A percentile compares a stretch with the other conserved stretches of the same genome.
Conservation (phyloP, 1,139 yeast species). For the Maudiozyma humilis region DNA sequence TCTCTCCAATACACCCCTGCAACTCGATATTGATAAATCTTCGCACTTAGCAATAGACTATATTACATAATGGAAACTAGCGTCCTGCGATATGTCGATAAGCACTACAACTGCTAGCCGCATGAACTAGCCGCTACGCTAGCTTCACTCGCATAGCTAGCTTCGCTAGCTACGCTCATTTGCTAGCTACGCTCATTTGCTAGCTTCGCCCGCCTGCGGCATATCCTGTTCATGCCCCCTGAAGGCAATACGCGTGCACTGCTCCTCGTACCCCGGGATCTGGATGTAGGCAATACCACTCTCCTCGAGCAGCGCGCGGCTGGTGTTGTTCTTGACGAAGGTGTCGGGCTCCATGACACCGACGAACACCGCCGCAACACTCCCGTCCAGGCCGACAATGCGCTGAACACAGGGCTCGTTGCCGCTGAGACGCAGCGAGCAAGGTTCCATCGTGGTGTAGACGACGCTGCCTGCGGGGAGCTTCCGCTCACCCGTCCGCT, state of each 20-base stretch:
- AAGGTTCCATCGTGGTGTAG: constrained; percentile 98
- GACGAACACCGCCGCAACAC: constrained; percentile 70
- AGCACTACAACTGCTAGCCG: too few species aligned
- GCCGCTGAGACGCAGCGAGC: constrained; percentile 83
- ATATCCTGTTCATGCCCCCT: constrained; percentile 47
- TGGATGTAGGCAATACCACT: constrained; percentile 65
- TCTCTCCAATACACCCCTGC: too few species aligned
- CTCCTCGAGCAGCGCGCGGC: constrained; percentile 44
- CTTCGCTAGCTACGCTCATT: too few species aligned
- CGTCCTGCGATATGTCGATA: too few species aligned
- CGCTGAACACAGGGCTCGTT: constrained; percentile 83
- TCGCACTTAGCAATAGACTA: too few species aligned
- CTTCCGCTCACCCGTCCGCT: constrained; percentile 32
- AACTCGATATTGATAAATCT: too few species aligned
- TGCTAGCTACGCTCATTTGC: too few species aligned
- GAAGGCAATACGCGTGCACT: constrained; percentile 29
- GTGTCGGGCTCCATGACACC: constrained; percentile 89
- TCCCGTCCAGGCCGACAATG: constrained; percentile 44
- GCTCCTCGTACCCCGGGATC: constrained; percentile 78
- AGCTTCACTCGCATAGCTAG: too few species aligned
- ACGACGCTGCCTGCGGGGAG: constrained; percentile 74
- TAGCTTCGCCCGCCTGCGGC: too few species aligned
- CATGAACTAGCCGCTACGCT: too few species aligned
- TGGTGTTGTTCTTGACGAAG: constrained; percentile 71
- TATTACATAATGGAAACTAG: too few species aligned